Base-by-base conservation (phyloP, 805 yeast species). In the Ogataea allantospora region DNA sequence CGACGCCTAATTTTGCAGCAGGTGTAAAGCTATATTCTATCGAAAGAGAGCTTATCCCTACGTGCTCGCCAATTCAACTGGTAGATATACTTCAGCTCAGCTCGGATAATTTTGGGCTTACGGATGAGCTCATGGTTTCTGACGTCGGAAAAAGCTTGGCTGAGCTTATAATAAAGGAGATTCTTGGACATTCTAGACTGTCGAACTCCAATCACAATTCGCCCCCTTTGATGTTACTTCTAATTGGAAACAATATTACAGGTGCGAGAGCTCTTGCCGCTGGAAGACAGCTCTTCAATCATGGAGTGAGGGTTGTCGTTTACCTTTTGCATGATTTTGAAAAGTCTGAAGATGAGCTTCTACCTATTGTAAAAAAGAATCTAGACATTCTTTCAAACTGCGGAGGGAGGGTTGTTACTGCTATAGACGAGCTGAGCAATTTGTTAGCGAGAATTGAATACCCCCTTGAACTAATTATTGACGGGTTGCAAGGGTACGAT, bases 401-500 rank as follows among this genome's bases (percentile, higher is more conserved):
- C 41, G 95, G 93, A 7, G 95, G 95, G n/a, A 82, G 81, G 48
- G 60, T 75, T n/a, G 75, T 62, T 27, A 56, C 50, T 44, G 67
- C 49, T 13, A 52, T 62, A 46, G 54, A 43, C 31, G 72, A 55
- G 29, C 63, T 68, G 54, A 66, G 55, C 39, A 59, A 32, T 16
- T 59, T 61, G 24, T 58, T 67, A 48, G 66, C 57, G 9, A 71
- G 73, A 40, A 62, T 79, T 26, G 84, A 81, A 30, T 73, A 86
- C 2, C 93, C 95, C 0, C 77, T 85, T 11, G 95, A 88, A 55
- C 66, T 88, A 43, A 73, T 88, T 7, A 54, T 88, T 13, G 97
- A 88, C 58, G 93, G 88, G 1, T 67, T 88, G 49, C 95, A 85
- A 55, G 96, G 96, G 0, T 82, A 77, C 47, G 93, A 86, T 50